Evolutionary conservation across 177 flowering plant genomes (phyloP), one percentile per base, ranked within the genome.

Genomic region (Telopea speciosissima): DNA sequence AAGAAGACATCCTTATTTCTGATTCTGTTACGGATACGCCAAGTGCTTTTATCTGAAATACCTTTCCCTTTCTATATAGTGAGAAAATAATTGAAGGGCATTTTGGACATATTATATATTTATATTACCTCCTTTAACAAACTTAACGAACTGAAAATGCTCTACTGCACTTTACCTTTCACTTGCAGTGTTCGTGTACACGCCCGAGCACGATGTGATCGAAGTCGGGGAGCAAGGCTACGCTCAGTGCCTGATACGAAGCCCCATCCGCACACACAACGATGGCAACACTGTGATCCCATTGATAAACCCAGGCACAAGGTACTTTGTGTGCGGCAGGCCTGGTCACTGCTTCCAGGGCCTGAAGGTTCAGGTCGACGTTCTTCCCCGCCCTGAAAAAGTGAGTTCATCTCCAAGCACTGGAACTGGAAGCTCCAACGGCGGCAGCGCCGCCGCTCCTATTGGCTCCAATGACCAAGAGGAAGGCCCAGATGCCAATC

Each of bases 261-360:
- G 24, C 42, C 82, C 87, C 0, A 73, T 82, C 58, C 40, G 17
- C 12, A 63, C 81, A 8, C 36, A 78, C 76, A 70, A 31, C 31
- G 77, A 75, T 23, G 86, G 83, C 1, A 31, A 65, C n/a, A 78
- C 82, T 0, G 76, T 79, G 68, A 65, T 84, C 72, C 66, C 52
- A 9, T 70, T 80, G 63, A 62, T 61, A 12, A 8, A 56, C 17
- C 54, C 71, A 0, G 79, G 79, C 52, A 68, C 61, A 3, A 66
- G 85, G 25, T 82, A 69, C 77, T 82, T 79, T 81, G 75, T 82
- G 8, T 78, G 83, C 68, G 78, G 80, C n/a, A 71, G 75, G 3
- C 64, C 49, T 12, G 80, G 79, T 16, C 81, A 79, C 71, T 84
- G 83, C 33, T 16, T 8, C 0, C 26, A 64, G 56, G 87, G 85